phyloP scores from a whole-genome alignment of 2,329 filamentous ascomycete genomes.

The Helicocarpus griseus region DNA sequence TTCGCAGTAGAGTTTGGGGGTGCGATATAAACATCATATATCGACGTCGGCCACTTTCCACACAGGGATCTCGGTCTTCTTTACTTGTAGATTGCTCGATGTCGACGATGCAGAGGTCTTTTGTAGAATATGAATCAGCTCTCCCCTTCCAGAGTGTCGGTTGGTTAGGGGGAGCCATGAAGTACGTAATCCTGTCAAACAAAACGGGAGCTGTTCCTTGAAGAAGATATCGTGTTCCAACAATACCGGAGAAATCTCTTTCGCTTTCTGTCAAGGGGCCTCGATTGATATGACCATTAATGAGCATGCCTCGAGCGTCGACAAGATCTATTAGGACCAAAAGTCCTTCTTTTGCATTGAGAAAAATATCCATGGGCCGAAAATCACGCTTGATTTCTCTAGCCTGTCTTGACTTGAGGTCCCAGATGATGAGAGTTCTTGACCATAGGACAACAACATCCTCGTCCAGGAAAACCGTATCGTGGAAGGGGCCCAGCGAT shows the following conservation, averaged over 20 bases:
- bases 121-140: background rate
- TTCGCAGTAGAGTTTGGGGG: background rate
- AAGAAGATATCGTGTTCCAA: background rate
- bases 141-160: background rate
- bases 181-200: background rate
- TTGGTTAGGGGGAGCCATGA: background rate
- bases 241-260: background rate
- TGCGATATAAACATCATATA: background rate
- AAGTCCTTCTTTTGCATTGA: background rate
- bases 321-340: background rate
- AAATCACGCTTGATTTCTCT: constrained; percentile 1
- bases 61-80: background rate
- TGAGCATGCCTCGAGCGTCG: background rate
- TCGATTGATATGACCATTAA: background rate
- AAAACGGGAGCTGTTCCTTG: background rate
- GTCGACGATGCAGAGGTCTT: background rate
- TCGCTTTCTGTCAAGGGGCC: too few species aligned
- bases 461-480: constrained; percentile 14
- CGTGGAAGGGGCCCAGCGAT: too few species aligned
- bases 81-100: background rate
- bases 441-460: constrained; percentile 17
- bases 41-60: background rate
- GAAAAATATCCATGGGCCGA: constrained; percentile 1
- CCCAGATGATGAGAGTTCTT: constrained; percentile 5
- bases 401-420: constrained; percentile 17